phyloP scores from a whole-genome alignment of 129 eudicot genomes.

The Chrysanthemum makinoi region DNA sequence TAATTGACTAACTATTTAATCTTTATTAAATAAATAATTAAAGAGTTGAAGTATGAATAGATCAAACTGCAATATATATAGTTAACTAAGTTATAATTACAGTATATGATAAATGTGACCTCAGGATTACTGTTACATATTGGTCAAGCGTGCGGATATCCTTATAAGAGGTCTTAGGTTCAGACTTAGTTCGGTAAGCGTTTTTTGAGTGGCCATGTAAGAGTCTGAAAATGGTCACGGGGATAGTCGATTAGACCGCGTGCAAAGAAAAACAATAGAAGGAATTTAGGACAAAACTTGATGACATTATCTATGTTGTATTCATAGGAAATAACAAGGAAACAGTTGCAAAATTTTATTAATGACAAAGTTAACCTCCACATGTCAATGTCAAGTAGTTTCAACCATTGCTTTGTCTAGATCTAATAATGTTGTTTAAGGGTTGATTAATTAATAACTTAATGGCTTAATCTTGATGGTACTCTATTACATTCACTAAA shows the following conservation, averaged over 20 bases:
- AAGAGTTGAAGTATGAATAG: background rate
- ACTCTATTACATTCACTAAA: conserved; percentile 18
- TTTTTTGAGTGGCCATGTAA: background rate
- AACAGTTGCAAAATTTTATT: conserved; percentile 6
- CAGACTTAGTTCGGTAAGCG: too few species aligned
- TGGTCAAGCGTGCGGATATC: too few species aligned
- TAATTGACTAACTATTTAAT: conserved; percentile 9
- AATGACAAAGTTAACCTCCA: background rate
- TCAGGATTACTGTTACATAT: background rate
- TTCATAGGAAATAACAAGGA: conserved; percentile 16
- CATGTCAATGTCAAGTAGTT: conserved; percentile 20
- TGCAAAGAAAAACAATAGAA: background rate
- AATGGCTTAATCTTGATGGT: conserved; percentile 19
- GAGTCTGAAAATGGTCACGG: background rate
- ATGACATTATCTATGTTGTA: conserved; percentile 18
- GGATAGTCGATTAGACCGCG: too few species aligned
- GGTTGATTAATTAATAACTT: conserved; percentile 7
- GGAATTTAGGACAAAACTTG: conserved; percentile 1
- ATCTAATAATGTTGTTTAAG: conserved; percentile 14
- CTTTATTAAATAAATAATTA: background rate
- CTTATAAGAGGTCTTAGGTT: too few species aligned
- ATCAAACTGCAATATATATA: background rate
- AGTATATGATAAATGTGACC: background rate
- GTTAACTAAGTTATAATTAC: background rate
- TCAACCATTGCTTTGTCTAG: conserved; percentile 20